Percentiles rank a stretch among this genome's conserved stretches.
These are phyloP conservation scores for Bondarzewia mesenterica DNA, from an alignment of 1,284 basidiomycete genomes.

Conservation along the genomic window DNA sequence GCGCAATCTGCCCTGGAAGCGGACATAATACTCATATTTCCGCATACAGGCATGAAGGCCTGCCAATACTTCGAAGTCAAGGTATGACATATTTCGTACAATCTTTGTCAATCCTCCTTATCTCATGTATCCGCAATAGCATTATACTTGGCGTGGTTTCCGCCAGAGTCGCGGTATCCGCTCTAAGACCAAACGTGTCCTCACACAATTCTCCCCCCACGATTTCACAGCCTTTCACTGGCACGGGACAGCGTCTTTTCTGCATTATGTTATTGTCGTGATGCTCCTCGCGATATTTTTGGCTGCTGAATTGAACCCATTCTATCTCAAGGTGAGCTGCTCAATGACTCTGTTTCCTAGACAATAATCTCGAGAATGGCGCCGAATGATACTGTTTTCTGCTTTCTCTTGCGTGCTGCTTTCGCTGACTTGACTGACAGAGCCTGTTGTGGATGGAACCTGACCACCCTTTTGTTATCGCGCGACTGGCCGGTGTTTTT, in stretches of 20 bases:
- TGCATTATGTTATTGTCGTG: conserved; percentile 69
- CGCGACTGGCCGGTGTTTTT: conserved; percentile 68
- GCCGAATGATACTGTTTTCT: not conserved
- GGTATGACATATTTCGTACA: conserved; percentile 29
- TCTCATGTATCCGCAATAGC: conserved; percentile 32
- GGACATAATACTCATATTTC: not conserved
- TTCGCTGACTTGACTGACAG: conserved; percentile 24
- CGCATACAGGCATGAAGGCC: conserved; percentile 64
- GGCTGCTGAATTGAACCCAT: conserved; percentile 75
- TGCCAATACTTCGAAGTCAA: conserved; percentile 83
- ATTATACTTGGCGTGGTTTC: conserved; percentile 79
- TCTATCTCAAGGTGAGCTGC: conserved; percentile 65
- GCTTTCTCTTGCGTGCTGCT: not conserved
- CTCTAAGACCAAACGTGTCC: conserved; percentile 67
- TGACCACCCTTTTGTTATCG: conserved; percentile 74
- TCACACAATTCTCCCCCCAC: conserved; percentile 77
- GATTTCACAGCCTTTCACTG: conserved; percentile 84
- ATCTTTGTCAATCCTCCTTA: not conserved
- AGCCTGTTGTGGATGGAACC: conserved; percentile 82
- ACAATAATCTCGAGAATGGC: not conserved
- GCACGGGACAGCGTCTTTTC: conserved; percentile 73
- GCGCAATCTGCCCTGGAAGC: conserved; percentile 10
- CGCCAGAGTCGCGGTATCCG: conserved; percentile 67
- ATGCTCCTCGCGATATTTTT: conserved; percentile 72
- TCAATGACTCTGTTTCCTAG: not conserved